Evolutionary conservation across 2,329 filamentous ascomycete genomes (phyloP).

Genomic region (Teratosphaeria gauchensis): DNA sequence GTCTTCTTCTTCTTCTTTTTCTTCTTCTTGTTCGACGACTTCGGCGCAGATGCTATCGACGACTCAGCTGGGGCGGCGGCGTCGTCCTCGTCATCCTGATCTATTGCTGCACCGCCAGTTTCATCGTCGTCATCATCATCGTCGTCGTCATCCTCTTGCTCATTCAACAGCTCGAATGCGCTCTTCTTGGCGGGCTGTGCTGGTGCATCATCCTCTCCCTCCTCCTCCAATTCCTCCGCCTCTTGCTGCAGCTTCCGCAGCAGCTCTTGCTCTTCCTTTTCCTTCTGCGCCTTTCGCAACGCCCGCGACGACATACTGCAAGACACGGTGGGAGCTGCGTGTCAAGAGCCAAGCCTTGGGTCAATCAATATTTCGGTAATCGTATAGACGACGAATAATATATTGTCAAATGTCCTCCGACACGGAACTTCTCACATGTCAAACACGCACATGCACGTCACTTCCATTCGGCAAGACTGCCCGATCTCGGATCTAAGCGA

Average conservation of each 20-base stretch:
- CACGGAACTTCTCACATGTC: not conserved
- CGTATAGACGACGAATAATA: not conserved
- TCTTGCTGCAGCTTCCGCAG: slow-evolving; percentile 28
- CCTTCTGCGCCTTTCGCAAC: slow-evolving; percentile 53
- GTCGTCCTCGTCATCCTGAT: slow-evolving; percentile 22
- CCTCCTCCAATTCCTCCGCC: slow-evolving; percentile 24
- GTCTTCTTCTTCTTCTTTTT: slow-evolving; percentile 48
- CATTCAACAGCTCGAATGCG: slow-evolving; percentile 38
- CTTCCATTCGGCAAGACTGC: not conserved
- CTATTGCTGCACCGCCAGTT: not conserved
- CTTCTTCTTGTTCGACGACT: slow-evolving; percentile 40
- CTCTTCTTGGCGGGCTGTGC: slow-evolving; percentile 28
- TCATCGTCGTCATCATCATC: slow-evolving; percentile 21
- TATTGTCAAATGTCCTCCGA: not conserved
- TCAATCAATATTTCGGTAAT: not conserved
- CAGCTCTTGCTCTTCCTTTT: slow-evolving; percentile 49
- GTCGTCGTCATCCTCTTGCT: slow-evolving; percentile 29
- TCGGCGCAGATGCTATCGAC: slow-evolving; percentile 9
- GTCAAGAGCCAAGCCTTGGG: not conserved
- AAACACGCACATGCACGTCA: not conserved
- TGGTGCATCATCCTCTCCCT: slow-evolving; percentile 27
- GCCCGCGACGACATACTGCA: slow-evolving; percentile 49
- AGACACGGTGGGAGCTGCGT: too few relatives aligned
- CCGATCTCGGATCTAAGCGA: too few relatives aligned
- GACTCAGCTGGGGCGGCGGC: slow-evolving; percentile 14